Conservation (phyloP, 257 asterid genomes). For the Nicotiana attenuata region DNA sequence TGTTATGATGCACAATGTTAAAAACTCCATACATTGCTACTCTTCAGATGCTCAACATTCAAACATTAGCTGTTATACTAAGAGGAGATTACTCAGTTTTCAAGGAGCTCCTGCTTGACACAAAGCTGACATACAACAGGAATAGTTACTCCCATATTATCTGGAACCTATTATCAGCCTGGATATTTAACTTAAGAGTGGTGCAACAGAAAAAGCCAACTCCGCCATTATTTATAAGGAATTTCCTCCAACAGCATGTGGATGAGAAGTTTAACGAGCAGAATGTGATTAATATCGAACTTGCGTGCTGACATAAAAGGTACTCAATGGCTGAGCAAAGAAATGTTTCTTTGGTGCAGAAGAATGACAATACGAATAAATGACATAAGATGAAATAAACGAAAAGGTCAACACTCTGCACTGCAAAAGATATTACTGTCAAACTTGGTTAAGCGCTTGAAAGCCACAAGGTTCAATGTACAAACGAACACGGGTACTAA, state of each 20-base stretch:
- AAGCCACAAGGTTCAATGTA: not conserved
- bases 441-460: not conserved
- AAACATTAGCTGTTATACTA: not conserved
- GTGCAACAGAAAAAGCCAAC: not conserved
- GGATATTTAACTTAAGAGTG: not conserved
- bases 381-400: not conserved
- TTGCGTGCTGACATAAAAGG: not conserved
- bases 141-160: not conserved
- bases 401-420: too few relatives aligned
- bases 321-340: not conserved
- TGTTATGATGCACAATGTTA: not conserved
- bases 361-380: not conserved
- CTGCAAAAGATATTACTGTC: too few relatives aligned
- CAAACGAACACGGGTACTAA: not conserved
- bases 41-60: not conserved
- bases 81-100: not conserved
- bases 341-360: not conserved
- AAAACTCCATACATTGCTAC: not conserved
- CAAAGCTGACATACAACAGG: not conserved
- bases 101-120: not conserved
- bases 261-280: not conserved
- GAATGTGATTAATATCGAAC: not conserved
- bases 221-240: not conserved
- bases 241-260: not conserved
- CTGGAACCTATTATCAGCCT: not conserved